Evolutionary conservation across 371 early-diverging fungal genomes (phyloP).

Genomic region (Conidiobolus incongruus): DNA sequence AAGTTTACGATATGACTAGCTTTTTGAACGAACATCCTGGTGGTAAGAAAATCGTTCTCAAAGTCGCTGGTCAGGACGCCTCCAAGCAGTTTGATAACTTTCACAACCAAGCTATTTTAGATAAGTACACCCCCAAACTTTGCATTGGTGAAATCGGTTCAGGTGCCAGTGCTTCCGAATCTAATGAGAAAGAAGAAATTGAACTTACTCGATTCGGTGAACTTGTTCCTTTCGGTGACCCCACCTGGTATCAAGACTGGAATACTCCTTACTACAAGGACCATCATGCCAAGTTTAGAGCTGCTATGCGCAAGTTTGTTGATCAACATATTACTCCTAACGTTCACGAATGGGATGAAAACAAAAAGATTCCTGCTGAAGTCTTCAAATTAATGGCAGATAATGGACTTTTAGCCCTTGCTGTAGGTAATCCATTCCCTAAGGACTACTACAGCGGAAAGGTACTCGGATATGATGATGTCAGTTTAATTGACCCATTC

Average conservation of each 20-base stretch:
- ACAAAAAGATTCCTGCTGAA: constrained; percentile 38
- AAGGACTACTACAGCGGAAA: constrained; percentile 8
- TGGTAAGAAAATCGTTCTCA: constrained; percentile 42
- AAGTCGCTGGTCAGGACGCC: constrained; percentile 70
- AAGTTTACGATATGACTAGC: constrained; percentile 60
- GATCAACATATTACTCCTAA: constrained; percentile 63
- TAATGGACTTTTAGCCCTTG: constrained; percentile 38
- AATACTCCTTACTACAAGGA: constrained; percentile 56
- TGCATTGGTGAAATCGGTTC: constrained; percentile 31
- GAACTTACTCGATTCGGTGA: constrained; percentile 61
- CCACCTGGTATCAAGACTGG: constrained; percentile 64
- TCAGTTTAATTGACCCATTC: constrained; percentile 50
- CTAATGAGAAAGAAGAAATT: no score
- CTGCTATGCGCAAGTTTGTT: constrained; percentile 41
- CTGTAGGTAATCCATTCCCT: constrained; percentile 21
- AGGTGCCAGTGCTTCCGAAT: constrained; percentile 6
- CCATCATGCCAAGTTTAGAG: constrained; percentile 43
- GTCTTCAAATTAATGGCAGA: constrained; percentile 43
- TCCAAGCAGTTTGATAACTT: constrained; percentile 72
- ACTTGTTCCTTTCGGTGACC: constrained; percentile 60
- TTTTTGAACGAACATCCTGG: constrained; percentile 83
- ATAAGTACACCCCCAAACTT: constrained; percentile 26
- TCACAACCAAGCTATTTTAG: constrained; percentile 36
- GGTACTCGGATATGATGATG: constrained; percentile 15
- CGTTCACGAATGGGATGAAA: constrained; percentile 68